Evolutionary conservation across 371 early-diverging fungal genomes (phyloP).

Genomic region (Rhizopus arrhizus): DNA sequence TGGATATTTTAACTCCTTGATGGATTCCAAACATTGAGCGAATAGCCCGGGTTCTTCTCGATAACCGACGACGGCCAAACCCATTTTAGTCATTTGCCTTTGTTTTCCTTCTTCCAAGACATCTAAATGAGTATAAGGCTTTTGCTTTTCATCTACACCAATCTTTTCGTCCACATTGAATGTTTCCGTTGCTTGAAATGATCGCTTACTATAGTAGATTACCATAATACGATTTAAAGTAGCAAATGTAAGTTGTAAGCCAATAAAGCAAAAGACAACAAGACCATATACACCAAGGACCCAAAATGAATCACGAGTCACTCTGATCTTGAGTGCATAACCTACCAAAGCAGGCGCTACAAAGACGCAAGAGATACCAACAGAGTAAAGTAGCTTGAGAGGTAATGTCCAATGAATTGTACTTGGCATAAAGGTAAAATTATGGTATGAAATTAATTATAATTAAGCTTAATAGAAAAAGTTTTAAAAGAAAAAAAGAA

Average conservation of each 20-base stretch:
- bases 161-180: conserved; percentile 1
- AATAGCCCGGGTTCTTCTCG: conserved; percentile 64
- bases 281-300: conserved; percentile 50
- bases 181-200: conserved; percentile 12
- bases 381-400: conserved; percentile 45
- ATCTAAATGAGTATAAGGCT: not conserved
- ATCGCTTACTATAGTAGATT: conserved; percentile 16
- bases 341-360: conserved; percentile 51
- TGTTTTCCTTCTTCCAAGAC: conserved; percentile 6
- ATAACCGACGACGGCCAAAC: conserved; percentile 62
- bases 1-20: conserved; percentile 54
- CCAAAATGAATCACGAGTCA: conserved; percentile 34
- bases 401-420: conserved; percentile 39
- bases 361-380: conserved; percentile 43
- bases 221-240: conserved; percentile 41
- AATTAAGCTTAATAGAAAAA: not conserved
- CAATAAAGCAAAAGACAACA: conserved; percentile 44
- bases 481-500: not conserved
- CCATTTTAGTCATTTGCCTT: conserved; percentile 34
- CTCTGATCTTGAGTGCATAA: conserved; percentile 39
- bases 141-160: conserved; percentile 3
- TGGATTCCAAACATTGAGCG: conserved; percentile 58
- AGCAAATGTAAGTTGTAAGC: conserved; percentile 47
- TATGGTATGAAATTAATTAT: not conserved
- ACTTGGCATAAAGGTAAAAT: conserved; percentile 1